Evolutionary conservation across 306 rosid species (phyloP).

Genomic region (Comarum palustre): DNA sequence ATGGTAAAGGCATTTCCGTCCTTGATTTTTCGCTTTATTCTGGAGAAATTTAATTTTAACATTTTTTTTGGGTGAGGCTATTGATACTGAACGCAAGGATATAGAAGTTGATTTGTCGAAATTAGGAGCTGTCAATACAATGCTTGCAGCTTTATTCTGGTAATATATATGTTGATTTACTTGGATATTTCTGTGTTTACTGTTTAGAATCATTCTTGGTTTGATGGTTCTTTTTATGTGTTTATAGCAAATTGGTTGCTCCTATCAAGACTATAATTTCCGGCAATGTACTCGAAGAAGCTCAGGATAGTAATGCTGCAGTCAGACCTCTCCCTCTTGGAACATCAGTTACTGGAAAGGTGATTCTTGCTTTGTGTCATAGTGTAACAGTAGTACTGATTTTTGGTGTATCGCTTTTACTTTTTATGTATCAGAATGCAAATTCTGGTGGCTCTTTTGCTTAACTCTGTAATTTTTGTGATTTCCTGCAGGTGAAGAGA

Average conservation of each 20-base stretch:
- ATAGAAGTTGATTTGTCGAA: constrained; percentile 95
- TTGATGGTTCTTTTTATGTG: constrained; percentile 32
- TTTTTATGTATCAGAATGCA: constrained; percentile 24
- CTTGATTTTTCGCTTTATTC: not conserved
- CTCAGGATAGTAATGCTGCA: constrained; percentile 80
- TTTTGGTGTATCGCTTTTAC: too few species aligned
- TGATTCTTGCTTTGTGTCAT: constrained; percentile 25
- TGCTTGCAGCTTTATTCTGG: constrained; percentile 99
- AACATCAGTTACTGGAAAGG: constrained; percentile 95
- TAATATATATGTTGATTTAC: constrained; percentile 25
- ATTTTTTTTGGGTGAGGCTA: constrained; percentile 42
- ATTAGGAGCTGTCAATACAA: constrained; percentile 92
- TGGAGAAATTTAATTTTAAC: not conserved
- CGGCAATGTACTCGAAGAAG: constrained; percentile 92
- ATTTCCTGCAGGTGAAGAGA: constrained; percentile 74
- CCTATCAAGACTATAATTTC: constrained; percentile 96
- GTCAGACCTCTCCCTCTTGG: constrained; percentile 95
- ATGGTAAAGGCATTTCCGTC: not conserved
- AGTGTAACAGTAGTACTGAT: too few species aligned
- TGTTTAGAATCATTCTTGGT: constrained; percentile 15
- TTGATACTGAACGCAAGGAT: constrained; percentile 88
- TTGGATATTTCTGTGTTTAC: constrained; percentile 5
- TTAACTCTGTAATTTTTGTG: constrained; percentile 5
- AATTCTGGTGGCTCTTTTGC: constrained; percentile 25
- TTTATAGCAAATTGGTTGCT: constrained; percentile 89